Evolutionary conservation across 2,329 filamentous ascomycete species (phyloP), one percentile per base, ranked within the genome.

Genomic region (Purpureocillium takamizusanense): DNA sequence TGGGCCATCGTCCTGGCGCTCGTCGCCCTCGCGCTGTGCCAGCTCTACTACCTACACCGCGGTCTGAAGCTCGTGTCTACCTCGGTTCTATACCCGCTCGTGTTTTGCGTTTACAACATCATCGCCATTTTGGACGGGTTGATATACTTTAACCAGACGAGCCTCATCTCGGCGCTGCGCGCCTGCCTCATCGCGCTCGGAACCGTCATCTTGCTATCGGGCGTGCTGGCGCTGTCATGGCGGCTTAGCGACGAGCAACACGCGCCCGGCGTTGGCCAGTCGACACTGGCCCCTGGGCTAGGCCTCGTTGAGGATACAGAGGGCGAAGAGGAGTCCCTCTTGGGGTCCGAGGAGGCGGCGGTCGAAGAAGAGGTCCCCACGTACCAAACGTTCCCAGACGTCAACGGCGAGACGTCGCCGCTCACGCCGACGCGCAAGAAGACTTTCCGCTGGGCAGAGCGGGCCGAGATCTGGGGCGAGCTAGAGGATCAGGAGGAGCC

Each of bases 91-190:
- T 98, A 98, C 61, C 92, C 92, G 5, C 81, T 97, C 51, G 89
- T 97, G 30, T 98, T 98, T 63, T 98, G 92, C 71, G 79, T 97
- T 47, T 98, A 97, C 72, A 98, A 98, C 70, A 95, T 98, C 54
- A 89, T 97, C 54, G 92, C 92, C 48, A 98, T 98, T 50, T 70
- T 97, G 49, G 92, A 98, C 62, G 92, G 92, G 25, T 72, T 98
- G 49, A 95, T 98, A 52, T 98, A 97, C 63, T 98, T 97, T 65
- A 76, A 83, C 51, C 92, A 98, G 62, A 84, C 83, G 38, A 82
- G 87, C 46, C 74, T 85, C 40, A 78, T 98, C 45, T 79, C 81
- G 13, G 71, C 78, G 1, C 63, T 92, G 3, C 81, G 86, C 53
- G 90, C 85, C 13, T 78, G 79, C 29, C 74, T 94, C 32, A 94